phyloP scores from a whole-genome alignment of 2,329 filamentous ascomycete genomes.

The Diaporthe nobilis region DNA sequence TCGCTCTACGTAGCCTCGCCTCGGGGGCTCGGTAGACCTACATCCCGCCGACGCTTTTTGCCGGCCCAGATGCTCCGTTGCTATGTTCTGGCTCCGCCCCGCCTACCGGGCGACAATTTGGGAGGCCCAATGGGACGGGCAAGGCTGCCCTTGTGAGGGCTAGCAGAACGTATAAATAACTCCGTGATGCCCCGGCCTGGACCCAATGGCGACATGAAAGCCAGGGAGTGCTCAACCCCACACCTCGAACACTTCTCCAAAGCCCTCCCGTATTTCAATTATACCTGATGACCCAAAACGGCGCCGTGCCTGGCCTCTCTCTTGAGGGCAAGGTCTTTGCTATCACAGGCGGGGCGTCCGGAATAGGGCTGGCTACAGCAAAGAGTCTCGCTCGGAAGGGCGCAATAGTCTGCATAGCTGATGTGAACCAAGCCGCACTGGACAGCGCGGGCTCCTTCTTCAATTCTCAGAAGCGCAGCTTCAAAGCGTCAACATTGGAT shows the following conservation, averaged over 20 bases:
- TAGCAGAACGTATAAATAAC: constrained; percentile 8
- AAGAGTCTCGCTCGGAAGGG: constrained; percentile 54
- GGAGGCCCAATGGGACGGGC: neutral
- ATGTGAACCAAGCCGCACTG: constrained; percentile 52
- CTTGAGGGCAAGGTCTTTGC: constrained; percentile 42
- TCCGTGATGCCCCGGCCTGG: neutral
- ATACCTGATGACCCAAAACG: constrained; percentile 18
- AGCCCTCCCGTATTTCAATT: neutral
- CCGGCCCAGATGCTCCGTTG: constrained; percentile 1
- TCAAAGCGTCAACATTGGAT: constrained; percentile 57
- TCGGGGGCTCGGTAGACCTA: constrained; percentile 7
- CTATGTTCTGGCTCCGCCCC: neutral
- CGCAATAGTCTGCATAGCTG: constrained; percentile 57
- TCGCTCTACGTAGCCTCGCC: constrained; percentile 1
- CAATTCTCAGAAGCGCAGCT: constrained; percentile 46
- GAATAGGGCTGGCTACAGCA: constrained; percentile 60
- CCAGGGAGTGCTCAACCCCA: neutral
- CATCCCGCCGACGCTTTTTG: neutral
- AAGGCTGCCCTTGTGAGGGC: neutral
- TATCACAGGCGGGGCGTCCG: constrained; percentile 43
- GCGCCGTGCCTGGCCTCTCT: constrained; percentile 1
- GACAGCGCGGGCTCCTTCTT: constrained; percentile 51
- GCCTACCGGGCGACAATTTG: constrained; percentile 11
- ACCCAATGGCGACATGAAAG: no score
- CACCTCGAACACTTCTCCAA: neutral